Percentiles rank a stretch among this genome's conserved stretches.
Conservation (phyloP, 257 asterid genomes). For the Linderniella brevidens region DNA sequence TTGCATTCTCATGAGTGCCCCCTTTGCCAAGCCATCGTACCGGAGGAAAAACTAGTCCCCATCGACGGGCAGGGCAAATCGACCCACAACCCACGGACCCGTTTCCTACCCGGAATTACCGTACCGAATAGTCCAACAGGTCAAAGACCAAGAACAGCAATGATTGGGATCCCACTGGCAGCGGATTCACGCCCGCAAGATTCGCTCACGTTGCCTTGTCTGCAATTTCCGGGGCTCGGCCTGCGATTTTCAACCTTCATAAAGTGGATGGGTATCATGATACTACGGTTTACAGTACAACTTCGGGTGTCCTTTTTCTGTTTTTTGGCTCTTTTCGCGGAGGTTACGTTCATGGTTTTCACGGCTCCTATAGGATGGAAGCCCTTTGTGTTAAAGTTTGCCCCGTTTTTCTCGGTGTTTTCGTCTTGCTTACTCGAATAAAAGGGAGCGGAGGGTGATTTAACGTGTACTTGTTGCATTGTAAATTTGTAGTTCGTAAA, state of each 20-base stretch:
- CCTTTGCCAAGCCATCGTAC: constrained; percentile 61
- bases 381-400: constrained; percentile 32
- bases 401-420: constrained; percentile 27
- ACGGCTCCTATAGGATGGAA: constrained; percentile 34
- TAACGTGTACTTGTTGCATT: no score
- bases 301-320: constrained; percentile 53
- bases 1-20: constrained; percentile 83
- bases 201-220: constrained; percentile 50
- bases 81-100: constrained; percentile 32
- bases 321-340: constrained; percentile 63
- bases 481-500: no score
- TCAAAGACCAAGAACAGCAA: constrained; percentile 54
- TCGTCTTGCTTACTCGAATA: constrained; percentile 29
- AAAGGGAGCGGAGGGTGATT: no score
- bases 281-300: constrained; percentile 73
- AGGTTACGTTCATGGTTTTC: constrained; percentile 59
- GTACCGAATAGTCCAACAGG: constrained; percentile 61
- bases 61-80: constrained; percentile 78
- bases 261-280: constrained; percentile 57
- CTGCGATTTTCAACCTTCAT: constrained; percentile 43
- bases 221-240: constrained; percentile 37
- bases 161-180: constrained; percentile 31
- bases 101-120: constrained; percentile 20
- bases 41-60: constrained; percentile 68
- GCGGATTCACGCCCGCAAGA: constrained; percentile 43